Evolutionary conservation across 2,329 filamentous ascomycete genomes (phyloP).

Genomic region (Pseudocercospora vitis): DNA sequence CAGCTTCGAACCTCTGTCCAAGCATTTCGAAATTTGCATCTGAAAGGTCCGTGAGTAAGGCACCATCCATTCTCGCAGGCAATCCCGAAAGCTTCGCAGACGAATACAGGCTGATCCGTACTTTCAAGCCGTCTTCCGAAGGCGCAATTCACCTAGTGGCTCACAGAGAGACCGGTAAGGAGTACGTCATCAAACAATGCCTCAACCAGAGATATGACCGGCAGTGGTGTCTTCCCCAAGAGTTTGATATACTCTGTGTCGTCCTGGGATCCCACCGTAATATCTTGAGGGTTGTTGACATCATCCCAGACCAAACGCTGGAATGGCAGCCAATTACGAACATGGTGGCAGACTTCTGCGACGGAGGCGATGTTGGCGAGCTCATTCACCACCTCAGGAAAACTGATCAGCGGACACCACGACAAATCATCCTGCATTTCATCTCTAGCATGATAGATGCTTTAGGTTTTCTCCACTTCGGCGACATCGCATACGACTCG

Average conservation of each 20-base stretch:
- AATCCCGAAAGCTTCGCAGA: slow-evolving; percentile 13
- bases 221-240: not conserved
- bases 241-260: not conserved
- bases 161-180: slow-evolving; percentile 8
- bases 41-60: not conserved
- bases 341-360: slow-evolving; percentile 26
- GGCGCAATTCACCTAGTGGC: slow-evolving; percentile 18
- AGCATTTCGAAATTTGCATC: not conserved
- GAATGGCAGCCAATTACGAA: slow-evolving; percentile 7
- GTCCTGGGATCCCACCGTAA: slow-evolving; percentile 10
- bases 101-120: slow-evolving; percentile 10
- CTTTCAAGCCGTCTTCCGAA: slow-evolving; percentile 12
- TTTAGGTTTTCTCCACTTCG: slow-evolving; percentile 31
- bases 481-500: slow-evolving; percentile 16
- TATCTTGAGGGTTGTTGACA: slow-evolving; percentile 13
- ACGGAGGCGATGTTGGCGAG: slow-evolving; percentile 28
- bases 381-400: slow-evolving; percentile 15
- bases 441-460: slow-evolving; percentile 30
- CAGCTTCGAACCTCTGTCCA: not conserved
- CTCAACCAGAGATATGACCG: not conserved
- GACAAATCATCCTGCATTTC: slow-evolving; percentile 29
- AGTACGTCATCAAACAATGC: slow-evolving; percentile 20
- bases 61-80: not conserved
- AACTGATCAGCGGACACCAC: slow-evolving; percentile 9
- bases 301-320: slow-evolving; percentile 6